Percentiles rank a stretch among this genome's conserved stretches.
phyloP scores from a whole-genome alignment of 345 rosid species.

The Camelina hispida region DNA sequence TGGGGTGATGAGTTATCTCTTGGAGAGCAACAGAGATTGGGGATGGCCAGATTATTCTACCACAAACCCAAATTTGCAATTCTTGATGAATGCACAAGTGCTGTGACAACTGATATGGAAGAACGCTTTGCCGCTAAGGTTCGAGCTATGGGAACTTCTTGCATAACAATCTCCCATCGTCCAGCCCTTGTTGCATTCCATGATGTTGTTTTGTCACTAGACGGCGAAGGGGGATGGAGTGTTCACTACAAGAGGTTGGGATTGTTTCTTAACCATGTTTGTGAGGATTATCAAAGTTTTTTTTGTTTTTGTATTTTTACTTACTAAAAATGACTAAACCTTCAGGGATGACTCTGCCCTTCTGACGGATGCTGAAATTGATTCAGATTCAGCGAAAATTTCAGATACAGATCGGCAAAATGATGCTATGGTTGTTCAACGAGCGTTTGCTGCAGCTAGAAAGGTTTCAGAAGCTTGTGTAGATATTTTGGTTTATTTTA shows the following conservation, averaged over 20 bases:
- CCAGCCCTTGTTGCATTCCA: conserved; percentile 99
- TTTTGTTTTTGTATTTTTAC: conserved; percentile 1
- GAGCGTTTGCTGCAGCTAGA: conserved; percentile 71
- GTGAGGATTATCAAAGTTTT: conserved; percentile 6
- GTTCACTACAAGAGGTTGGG: conserved; percentile 83
- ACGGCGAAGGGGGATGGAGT: conserved; percentile 97
- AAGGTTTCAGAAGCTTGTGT: conserved; percentile 53
- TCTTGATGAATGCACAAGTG: conserved; percentile 99
- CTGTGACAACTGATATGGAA: conserved; percentile 99
- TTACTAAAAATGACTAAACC: conserved; percentile 34
- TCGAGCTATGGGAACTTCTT: conserved; percentile 98
- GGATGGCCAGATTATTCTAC: conserved; percentile 97
- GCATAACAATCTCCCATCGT: conserved; percentile 98
- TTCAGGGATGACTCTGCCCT: conserved; percentile 71
- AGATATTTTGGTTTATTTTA: background rate
- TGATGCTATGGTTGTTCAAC: conserved; percentile 92
- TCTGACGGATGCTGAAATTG: conserved; percentile 52
- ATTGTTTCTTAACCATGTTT: conserved; percentile 28
- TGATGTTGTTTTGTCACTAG: conserved; percentile 89
- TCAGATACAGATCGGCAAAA: conserved; percentile 70
- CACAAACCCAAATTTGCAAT: conserved; percentile 99
- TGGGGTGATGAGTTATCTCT: conserved; percentile 99
- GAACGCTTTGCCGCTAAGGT: conserved; percentile 96
- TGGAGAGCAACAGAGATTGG: conserved; percentile 98
- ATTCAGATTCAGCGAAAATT: conserved; percentile 50